A percentile compares a stretch with the other conserved stretches of the same genome.
Conservation (phyloP, 805 yeast genomes). For the Hanseniaspora occidentalis region DNA sequence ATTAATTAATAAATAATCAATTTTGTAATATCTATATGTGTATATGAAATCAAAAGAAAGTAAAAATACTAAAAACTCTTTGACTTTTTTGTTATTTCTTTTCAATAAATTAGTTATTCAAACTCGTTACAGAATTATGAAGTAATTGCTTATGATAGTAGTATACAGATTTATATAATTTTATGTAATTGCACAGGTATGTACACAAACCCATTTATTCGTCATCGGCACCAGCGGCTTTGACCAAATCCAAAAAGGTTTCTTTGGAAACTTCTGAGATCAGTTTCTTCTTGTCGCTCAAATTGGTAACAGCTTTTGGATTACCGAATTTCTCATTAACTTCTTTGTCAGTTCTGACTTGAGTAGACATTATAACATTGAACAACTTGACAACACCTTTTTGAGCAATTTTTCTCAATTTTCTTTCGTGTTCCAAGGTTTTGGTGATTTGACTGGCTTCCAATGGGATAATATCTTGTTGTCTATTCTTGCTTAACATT, state of each 20-base stretch:
- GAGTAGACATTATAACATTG: conserved; percentile 75
- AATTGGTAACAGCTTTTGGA: conserved; percentile 22
- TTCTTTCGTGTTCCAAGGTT: conserved; percentile 52
- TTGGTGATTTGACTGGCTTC: conserved; percentile 31
- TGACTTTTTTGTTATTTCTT: too few species aligned
- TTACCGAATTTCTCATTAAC: conserved; percentile 32
- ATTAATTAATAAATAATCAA: too few species aligned
- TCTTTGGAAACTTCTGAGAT: conserved; percentile 78
- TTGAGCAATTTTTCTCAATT: conserved; percentile 70
- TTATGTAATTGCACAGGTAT: neutral
- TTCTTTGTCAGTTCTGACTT: conserved; percentile 44
- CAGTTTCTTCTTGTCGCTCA: conserved; percentile 38
- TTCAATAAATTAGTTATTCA: too few species aligned
- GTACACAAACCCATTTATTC: conserved; percentile 1
- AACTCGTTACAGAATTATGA: too few species aligned
- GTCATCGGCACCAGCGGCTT: conserved; percentile 50
- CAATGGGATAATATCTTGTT: conserved; percentile 53
- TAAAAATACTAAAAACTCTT: too few species aligned
- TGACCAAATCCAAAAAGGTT: conserved; percentile 77
- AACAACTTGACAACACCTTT: conserved; percentile 76
- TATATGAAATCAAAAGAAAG: too few species aligned
- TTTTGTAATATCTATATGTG: neutral
- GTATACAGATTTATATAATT: neutral
- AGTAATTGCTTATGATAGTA: neutral
- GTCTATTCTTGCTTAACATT: conserved; percentile 52